phyloP scores from a whole-genome alignment of 2,329 filamentous ascomycete genomes.

The Lachnellula suecica region DNA sequence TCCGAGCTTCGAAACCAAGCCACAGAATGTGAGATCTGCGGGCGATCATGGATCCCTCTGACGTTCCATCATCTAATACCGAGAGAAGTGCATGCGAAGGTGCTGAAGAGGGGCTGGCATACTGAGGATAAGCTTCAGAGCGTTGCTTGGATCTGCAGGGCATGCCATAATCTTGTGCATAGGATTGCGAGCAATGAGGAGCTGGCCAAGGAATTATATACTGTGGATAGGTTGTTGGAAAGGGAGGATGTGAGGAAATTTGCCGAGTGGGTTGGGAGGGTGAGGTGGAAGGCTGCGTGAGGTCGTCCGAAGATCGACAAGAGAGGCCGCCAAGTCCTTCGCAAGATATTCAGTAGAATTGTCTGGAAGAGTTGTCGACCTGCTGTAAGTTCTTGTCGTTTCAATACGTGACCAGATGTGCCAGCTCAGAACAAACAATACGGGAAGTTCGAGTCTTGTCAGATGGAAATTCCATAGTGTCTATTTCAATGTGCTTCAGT shows the following conservation, averaged over 20 bases:
- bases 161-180: constrained; percentile 84
- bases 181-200: constrained; percentile 74
- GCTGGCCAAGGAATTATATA: constrained; percentile 70
- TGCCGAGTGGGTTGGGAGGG: constrained; percentile 68
- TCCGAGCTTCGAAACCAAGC: constrained; percentile 50
- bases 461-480: no score
- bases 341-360: no score
- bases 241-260: constrained; percentile 72
- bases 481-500: no score
- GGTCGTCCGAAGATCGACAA: no score
- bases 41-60: constrained; percentile 69
- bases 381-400: no score
- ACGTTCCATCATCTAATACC: constrained; percentile 88
- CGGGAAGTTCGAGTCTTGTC: no score
- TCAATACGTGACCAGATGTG: no score
- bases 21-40: constrained; percentile 73
- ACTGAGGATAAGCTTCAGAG: constrained; percentile 71
- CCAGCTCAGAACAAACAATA: no score
- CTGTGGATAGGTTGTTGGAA: constrained; percentile 66
- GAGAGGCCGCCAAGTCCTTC: no score
- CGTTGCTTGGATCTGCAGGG: constrained; percentile 83
- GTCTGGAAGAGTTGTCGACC: no score
- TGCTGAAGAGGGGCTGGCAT: constrained; percentile 77
- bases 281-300: constrained; percentile 66
- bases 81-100: constrained; percentile 73